These are phyloP conservation scores for Steccherinum ochraceum DNA, from an alignment of 768 basidiomycete genomes.

Conservation along the genomic window DNA sequence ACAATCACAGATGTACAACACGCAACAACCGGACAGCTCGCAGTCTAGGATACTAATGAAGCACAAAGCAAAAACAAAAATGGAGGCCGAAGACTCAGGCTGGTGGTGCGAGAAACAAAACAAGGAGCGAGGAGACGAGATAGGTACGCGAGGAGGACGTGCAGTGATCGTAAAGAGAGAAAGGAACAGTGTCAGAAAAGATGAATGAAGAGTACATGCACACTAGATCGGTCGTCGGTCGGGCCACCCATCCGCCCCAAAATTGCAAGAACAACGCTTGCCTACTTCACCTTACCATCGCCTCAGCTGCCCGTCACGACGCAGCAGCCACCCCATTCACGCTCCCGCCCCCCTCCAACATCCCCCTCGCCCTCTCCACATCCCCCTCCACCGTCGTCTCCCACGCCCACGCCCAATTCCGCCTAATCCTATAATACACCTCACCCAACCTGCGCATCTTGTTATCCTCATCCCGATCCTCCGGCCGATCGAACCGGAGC, in stretches of 20 bases:
- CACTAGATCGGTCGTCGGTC: background rate
- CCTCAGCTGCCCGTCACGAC: no score
- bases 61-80: no score
- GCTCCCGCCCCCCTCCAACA: conserved; percentile 13
- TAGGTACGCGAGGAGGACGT: no score
- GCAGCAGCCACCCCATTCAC: no score
- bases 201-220: background rate
- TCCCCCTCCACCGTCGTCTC: conserved; percentile 38
- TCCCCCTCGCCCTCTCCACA: conserved; percentile 30
- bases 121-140: no score
- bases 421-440: conserved; percentile 35
- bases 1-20: no score
- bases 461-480: conserved; percentile 13
- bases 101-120: no score
- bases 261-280: background rate
- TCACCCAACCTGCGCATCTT: conserved; percentile 29
- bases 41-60: no score
- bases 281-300: background rate
- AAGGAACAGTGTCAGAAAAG: no score
- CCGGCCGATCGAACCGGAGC: conserved; percentile 11
- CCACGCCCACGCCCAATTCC: conserved; percentile 63
- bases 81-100: no score
- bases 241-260: background rate
- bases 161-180: no score
- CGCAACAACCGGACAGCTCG: no score